Evolutionary conservation across 1,284 basidiomycete species (phyloP), one percentile per base, ranked within the genome.

Genomic region (Austropuccinia psidii): DNA sequence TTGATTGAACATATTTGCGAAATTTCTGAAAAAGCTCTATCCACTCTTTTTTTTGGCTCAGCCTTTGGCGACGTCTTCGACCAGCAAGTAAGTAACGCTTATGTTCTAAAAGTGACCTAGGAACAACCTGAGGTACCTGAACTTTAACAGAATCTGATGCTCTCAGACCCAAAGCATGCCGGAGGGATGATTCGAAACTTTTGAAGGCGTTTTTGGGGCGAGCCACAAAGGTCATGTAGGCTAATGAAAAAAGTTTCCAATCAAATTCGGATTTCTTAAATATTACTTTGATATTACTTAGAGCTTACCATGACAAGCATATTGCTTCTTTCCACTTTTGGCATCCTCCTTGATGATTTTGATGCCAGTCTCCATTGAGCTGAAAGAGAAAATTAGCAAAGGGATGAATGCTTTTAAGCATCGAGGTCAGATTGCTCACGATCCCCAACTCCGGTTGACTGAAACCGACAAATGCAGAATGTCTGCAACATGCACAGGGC

Each of bases 171-270:
- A 76, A 7, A 76, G 77, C 2, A 81, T 75, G 65, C 76, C 39
- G 73, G 77, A 60, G n/a, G 17, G 54, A 31, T 27, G 74, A 62
- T 24, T 67, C 27, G 31, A 15, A 57, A 24, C 3, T 2, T 17
- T 13, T 57, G 27, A 57, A 57, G 29, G 15, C 62, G 1, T 75
- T 73, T 4, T 62, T 65, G 1, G 77, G 75, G 21, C 76, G 76
- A 33, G 79, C 79, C 58, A 82, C 81, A 68, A 82, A 82, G 11
- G 81, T 82, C 67, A 82, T 77, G 74, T 82, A 82, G 3, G 81
- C 77, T 77, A 55, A 24, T 60, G n/a, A 21, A 47, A 45, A 19
- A 45, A 29, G 19, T 57, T 49, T n/a, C n/a, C n/a, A n/a, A n/a
- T n/a, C n/a, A n/a, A n/a, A n/a, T n/a, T n/a, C n/a, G n/a, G n/a